Percentiles rank a stretch among this genome's conserved stretches.
Conservation (phyloP, 768 basidiomycete genomes). For the Mycena epipterygia region DNA sequence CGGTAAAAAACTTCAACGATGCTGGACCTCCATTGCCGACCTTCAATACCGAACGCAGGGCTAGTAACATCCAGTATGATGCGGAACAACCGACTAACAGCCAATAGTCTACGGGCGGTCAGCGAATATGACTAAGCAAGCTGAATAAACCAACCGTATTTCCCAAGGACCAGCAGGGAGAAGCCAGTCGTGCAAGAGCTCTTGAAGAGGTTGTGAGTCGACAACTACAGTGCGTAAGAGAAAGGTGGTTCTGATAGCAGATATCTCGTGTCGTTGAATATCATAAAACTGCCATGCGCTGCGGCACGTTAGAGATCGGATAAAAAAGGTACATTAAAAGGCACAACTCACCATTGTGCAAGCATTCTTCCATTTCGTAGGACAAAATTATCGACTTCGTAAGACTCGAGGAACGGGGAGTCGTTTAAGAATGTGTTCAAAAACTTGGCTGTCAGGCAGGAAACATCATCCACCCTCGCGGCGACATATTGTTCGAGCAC, state of each 20-base stretch:
- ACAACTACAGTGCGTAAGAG: conserved; percentile 73
- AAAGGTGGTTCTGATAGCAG: conserved; percentile 65
- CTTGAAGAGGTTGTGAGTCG: conserved; percentile 72
- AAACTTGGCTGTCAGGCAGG: conserved; percentile 72
- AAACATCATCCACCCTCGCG: conserved; percentile 62
- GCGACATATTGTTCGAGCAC: conserved; percentile 66
- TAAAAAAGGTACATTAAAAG: background rate
- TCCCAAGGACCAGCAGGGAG: conserved; percentile 59
- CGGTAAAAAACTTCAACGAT: conserved; percentile 69
- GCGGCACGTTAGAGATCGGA: conserved; percentile 12
- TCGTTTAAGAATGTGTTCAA: conserved; percentile 71
- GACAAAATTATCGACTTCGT: conserved; percentile 83
- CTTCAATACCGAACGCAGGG: conserved; percentile 72
- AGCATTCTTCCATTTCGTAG: conserved; percentile 71
- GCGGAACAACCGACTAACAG: conserved; percentile 70
- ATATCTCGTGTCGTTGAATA: conserved; percentile 69
- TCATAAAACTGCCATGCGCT: conserved; percentile 82
- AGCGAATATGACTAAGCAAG: background rate
- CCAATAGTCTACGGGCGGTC: conserved; percentile 57
- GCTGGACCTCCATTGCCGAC: conserved; percentile 76
- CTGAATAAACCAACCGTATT: conserved; percentile 57
- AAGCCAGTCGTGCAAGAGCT: conserved; percentile 59
- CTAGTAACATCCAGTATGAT: conserved; percentile 77
- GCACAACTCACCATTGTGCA: conserved; percentile 65
- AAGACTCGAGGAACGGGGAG: conserved; percentile 70